Percentiles rank a stretch among this genome's conserved stretches.
phyloP scores from a whole-genome alignment of 345 rosid genomes.

The Cochlearia excelsa region DNA sequence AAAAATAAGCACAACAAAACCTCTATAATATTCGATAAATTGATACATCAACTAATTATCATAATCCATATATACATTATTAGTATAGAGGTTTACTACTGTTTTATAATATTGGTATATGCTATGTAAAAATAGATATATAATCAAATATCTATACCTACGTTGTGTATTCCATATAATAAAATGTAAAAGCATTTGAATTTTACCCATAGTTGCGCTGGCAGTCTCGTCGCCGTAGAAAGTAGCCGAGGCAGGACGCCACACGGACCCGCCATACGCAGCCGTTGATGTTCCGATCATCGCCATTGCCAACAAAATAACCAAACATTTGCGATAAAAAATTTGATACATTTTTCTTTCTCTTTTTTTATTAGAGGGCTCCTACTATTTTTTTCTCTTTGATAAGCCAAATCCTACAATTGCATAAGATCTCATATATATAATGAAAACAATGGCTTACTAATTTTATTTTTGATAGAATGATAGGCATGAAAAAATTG shows the following conservation, averaged over 20 bases:
- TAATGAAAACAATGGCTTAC: not conserved
- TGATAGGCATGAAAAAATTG: not conserved
- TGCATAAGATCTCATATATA: slow-evolving; percentile 21
- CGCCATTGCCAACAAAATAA: slow-evolving; percentile 24
- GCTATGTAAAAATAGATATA: no score
- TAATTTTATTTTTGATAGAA: not conserved
- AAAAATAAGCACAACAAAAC: no score
- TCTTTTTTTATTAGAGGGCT: slow-evolving; percentile 11
- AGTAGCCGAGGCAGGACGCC: slow-evolving; percentile 45
- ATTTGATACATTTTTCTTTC: slow-evolving; percentile 24
- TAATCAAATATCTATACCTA: no score
- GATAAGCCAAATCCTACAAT: slow-evolving; percentile 21
- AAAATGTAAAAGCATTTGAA: no score
- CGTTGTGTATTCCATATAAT: no score
- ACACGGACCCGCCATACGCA: slow-evolving; percentile 42
- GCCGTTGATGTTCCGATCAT: slow-evolving; percentile 25
- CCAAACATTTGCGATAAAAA: slow-evolving; percentile 27
- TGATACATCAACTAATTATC: no score
- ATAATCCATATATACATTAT: no score
- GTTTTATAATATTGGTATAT: no score
- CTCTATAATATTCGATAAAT: no score
- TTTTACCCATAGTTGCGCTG: slow-evolving; percentile 57
- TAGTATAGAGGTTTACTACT: no score
- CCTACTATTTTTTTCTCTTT: slow-evolving; percentile 4
- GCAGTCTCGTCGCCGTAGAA: slow-evolving; percentile 67